phyloP scores from a whole-genome alignment of 2,329 filamentous ascomycete genomes.

The Talaromyces funiculosus region DNA sequence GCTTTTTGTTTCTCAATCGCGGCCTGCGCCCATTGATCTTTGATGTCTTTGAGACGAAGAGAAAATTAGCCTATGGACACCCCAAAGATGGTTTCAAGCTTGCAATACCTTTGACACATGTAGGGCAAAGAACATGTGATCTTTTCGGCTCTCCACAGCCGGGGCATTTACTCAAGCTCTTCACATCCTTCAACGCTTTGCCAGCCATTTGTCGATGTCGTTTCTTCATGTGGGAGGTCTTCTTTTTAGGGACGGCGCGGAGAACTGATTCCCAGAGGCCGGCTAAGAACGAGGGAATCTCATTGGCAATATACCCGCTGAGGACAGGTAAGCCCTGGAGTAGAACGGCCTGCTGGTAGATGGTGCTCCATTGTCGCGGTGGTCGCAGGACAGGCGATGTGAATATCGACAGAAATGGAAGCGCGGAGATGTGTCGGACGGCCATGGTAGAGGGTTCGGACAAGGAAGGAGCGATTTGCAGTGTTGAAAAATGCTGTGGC shows the following conservation, averaged over 20 bases:
- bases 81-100: not conserved
- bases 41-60: constrained; percentile 37
- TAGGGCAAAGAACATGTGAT: constrained; percentile 79
- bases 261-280: constrained; percentile 91
- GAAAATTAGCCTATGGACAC: not conserved
- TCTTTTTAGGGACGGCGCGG: constrained; percentile 94
- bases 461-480: not conserved
- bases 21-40: constrained; percentile 38
- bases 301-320: constrained; percentile 46
- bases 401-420: constrained; percentile 6
- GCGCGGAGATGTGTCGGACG: constrained; percentile 4
- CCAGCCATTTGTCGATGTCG: constrained; percentile 89
- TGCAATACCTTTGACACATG: constrained; percentile 72
- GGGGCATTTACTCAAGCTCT: constrained; percentile 78
- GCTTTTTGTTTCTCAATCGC: constrained; percentile 2
- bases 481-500: not conserved
- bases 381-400: constrained; percentile 3
- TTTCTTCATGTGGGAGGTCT: constrained; percentile 95
- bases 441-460: not conserved
- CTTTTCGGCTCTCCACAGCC: constrained; percentile 84
- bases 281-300: constrained; percentile 63
- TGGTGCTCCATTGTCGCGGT: not conserved
- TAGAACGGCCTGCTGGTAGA: not conserved
- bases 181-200: constrained; percentile 89
- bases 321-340: constrained; percentile 16